Base-by-base conservation (phyloP, 1,139 yeast genomes). In the Yamadazyma epiphylla region DNA sequence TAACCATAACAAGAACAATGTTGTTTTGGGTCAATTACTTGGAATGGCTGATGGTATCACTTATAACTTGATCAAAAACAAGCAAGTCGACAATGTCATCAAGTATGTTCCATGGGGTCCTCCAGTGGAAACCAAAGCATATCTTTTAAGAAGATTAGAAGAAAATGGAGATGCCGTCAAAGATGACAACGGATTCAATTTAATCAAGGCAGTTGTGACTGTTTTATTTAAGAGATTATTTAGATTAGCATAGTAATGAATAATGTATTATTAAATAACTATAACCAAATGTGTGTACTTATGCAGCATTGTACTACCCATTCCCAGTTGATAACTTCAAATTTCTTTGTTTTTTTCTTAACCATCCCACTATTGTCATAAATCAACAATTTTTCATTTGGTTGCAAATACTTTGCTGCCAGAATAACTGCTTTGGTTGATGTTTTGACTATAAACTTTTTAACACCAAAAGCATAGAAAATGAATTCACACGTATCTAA, bases 101-200 rank as follows among this genome's bases (percentile, higher is more conserved):
- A 89, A 89, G 60, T 91, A 89, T 54, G 96, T 91, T 42, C 95
- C 97, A 12, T 91, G 97, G 96, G 97, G 97, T 7, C 97, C 97
- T 23, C 94, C 95, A 35, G 63, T 77, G 45, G 97, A 91, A 61
- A 88, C 96, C 35, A 87, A 86, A 63, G 95, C 87, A 46, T 91
- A 91, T 55, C 65, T 91, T 45, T 68, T 82, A 42, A 81, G 98
- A 68, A 77, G 98, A 61, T 70, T 91, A 43, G 96, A 89, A 61
- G 98, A 91, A 64, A 91, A 91, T 51, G 96, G 96, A 19, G 96
- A 89, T 58, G 95, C 97, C 10, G 95, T 88, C 6, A 80, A 94
- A 63, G 70, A 70, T 35, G 95, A 85, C 55, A 87, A 86, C 41
- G 96, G 96, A 23, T 78, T 82, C 74, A 81, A 81, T 25, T 70